Evolutionary conservation across 202 grass and related monocot species (phyloP).

Genomic region (Eragrostis tef): DNA sequence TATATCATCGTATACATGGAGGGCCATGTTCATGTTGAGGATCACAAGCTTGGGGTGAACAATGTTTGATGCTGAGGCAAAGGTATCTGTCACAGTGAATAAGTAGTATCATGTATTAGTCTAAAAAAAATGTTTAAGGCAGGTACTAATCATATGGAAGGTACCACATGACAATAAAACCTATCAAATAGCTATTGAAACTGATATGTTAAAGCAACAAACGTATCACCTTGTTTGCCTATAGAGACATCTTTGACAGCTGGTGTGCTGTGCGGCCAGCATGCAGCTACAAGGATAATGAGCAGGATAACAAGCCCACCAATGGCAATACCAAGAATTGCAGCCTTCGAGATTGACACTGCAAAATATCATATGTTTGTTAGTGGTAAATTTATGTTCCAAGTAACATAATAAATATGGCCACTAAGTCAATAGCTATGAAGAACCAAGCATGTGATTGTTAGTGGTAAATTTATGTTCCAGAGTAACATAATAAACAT

Average conservation of each 20-base stretch:
- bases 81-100: constrained; percentile 36
- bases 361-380: constrained; percentile 17
- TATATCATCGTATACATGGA: constrained; percentile 85
- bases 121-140: constrained; percentile 3
- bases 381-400: constrained; percentile 25
- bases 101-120: constrained; percentile 24
- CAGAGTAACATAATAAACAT: constrained; percentile 23
- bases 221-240: constrained; percentile 65
- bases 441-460: too few species aligned
- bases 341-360: constrained; percentile 64
- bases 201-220: constrained; percentile 23
- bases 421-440: too few species aligned
- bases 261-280: constrained; percentile 56
- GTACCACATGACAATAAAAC: background rate
- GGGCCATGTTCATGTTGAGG: constrained; percentile 89
- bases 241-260: constrained; percentile 56
- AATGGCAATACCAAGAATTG: constrained; percentile 65
- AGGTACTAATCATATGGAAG: constrained; percentile 19
- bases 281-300: constrained; percentile 60
- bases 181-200: constrained; percentile 4
- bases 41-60: constrained; percentile 73
- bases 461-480: constrained; percentile 23
- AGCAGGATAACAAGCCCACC: constrained; percentile 63
- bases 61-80: constrained; percentile 51
- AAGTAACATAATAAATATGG: constrained; percentile 27